Percentiles rank a stretch among this genome's conserved stretches.
phyloP scores from a whole-genome alignment of 2,329 filamentous ascomycete genomes.

The Knufia fluminis region DNA sequence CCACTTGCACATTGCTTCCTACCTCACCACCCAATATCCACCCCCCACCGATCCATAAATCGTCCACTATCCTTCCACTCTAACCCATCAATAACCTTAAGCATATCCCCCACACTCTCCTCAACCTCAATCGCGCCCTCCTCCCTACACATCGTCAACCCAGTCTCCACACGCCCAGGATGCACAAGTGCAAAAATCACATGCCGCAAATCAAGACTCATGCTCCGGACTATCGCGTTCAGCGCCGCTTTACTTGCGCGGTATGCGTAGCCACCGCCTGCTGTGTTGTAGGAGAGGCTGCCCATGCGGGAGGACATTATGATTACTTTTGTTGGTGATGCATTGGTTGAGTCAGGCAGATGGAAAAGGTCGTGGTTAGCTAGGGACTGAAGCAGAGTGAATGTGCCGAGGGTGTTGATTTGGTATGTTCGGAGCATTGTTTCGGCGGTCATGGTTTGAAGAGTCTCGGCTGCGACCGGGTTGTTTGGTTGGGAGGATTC shows the following conservation, averaged over 20 bases:
- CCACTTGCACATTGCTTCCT: no score
- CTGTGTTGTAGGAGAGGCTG: constrained; percentile 32
- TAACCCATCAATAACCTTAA: constrained; percentile 29
- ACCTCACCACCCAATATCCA: constrained; percentile 32
- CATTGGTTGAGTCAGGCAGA: background rate
- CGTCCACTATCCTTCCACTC: constrained; percentile 30
- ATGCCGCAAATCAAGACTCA: constrained; percentile 33
- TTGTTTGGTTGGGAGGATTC: background rate
- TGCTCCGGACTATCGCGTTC: constrained; percentile 33
- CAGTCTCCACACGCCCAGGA: constrained; percentile 34
- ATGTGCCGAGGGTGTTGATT: constrained; percentile 35
- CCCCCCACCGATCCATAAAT: constrained; percentile 35
- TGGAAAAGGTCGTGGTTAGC: constrained; percentile 25
- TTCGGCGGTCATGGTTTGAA: constrained; percentile 16
- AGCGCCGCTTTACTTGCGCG: constrained; percentile 35
- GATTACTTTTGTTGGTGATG: constrained; percentile 25
- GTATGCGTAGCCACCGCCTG: constrained; percentile 35
- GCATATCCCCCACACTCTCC: constrained; percentile 34
- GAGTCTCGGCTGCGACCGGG: constrained; percentile 22
- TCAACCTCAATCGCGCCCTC: constrained; percentile 33
- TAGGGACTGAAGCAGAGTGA: constrained; percentile 35
- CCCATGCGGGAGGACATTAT: constrained; percentile 36
- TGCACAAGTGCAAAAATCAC: constrained; percentile 34
- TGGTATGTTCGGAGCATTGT: constrained; percentile 27
- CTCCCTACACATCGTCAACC: constrained; percentile 19